These are phyloP conservation scores for Leccinum solheimii DNA, from an alignment of 1,284 basidiomycete genomes.

Conservation along the genomic window DNA sequence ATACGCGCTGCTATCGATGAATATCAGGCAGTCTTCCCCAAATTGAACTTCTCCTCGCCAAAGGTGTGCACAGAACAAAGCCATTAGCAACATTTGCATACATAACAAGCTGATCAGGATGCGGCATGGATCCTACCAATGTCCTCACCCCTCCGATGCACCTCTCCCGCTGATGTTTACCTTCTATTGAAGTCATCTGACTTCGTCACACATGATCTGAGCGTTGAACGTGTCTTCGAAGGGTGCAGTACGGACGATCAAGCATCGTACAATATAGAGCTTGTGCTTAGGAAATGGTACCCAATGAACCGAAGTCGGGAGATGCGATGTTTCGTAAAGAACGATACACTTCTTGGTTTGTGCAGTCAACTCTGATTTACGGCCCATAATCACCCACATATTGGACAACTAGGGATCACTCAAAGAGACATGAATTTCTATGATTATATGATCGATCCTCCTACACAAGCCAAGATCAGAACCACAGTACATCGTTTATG, in stretches of 20 bases:
- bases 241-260: slow-evolving; percentile 44
- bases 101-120: slow-evolving; percentile 54
- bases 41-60: slow-evolving; percentile 92
- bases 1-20: slow-evolving; percentile 70
- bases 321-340: slow-evolving; percentile 83
- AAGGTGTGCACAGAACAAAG: slow-evolving; percentile 51
- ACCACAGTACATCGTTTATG: slow-evolving; percentile 64
- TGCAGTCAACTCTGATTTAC: slow-evolving; percentile 1
- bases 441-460: slow-evolving; percentile 74
- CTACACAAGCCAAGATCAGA: slow-evolving; percentile 56
- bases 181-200: slow-evolving; percentile 92
- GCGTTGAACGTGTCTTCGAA: slow-evolving; percentile 59
- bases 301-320: slow-evolving; percentile 82
- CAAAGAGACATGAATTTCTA: slow-evolving; percentile 94
- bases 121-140: slow-evolving; percentile 90
- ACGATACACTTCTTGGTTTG: slow-evolving; percentile 69
- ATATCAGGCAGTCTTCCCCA: slow-evolving; percentile 90
- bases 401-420: slow-evolving; percentile 60
- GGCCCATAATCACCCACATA: neutral
- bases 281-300: slow-evolving; percentile 94
- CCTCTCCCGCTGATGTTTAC: slow-evolving; percentile 87
- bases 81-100: neutral
- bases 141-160: slow-evolving; percentile 85
- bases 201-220: slow-evolving; percentile 83
- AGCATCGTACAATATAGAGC: slow-evolving; percentile 66